Conservation (phyloP, 1,284 basidiomycete species). For the Sanghuangporus sanghuang region DNA sequence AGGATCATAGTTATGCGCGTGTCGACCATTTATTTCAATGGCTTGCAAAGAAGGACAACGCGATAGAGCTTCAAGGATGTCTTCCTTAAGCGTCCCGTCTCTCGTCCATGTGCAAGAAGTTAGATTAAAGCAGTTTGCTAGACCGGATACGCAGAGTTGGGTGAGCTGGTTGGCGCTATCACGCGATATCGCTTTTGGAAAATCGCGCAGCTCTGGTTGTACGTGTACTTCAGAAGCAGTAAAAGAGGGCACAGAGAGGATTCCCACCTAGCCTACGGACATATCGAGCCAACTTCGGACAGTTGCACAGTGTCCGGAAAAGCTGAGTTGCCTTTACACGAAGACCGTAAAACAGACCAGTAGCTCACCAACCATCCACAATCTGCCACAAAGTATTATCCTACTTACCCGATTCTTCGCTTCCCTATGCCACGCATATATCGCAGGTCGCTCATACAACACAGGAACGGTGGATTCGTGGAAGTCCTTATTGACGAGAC, state of each 20-base stretch:
- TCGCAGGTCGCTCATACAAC: slow-evolving; percentile 51
- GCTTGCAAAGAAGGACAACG: slow-evolving; percentile 38
- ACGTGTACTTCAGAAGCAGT: neutral
- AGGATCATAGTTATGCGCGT: slow-evolving; percentile 49
- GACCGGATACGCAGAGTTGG: slow-evolving; percentile 38
- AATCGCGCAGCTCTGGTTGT: slow-evolving; percentile 50
- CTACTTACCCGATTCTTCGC: slow-evolving; percentile 47
- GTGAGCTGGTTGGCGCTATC: slow-evolving; percentile 27
- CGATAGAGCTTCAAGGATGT: slow-evolving; percentile 47
- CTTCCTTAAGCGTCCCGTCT: slow-evolving; percentile 59
- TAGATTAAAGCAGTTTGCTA: slow-evolving; percentile 57
- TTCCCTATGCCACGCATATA: slow-evolving; percentile 65
- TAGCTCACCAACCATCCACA: neutral
- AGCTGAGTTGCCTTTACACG: slow-evolving; percentile 41
- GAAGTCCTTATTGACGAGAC: slow-evolving; percentile 53
- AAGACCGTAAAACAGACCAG: neutral
- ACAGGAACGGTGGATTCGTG: slow-evolving; percentile 39
- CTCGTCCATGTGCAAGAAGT: slow-evolving; percentile 67
- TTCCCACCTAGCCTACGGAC: slow-evolving; percentile 51
- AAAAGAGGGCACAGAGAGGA: slow-evolving; percentile 2
- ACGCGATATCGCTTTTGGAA: slow-evolving; percentile 41
- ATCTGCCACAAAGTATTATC: neutral
- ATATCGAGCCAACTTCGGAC: slow-evolving; percentile 45
- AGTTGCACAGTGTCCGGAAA: slow-evolving; percentile 44
- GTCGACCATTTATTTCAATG: slow-evolving; percentile 66